A percentile compares a stretch with the other conserved stretches of the same genome.
Conservation (phyloP, 257 asterid genomes). For the Penstemon newberryi region DNA sequence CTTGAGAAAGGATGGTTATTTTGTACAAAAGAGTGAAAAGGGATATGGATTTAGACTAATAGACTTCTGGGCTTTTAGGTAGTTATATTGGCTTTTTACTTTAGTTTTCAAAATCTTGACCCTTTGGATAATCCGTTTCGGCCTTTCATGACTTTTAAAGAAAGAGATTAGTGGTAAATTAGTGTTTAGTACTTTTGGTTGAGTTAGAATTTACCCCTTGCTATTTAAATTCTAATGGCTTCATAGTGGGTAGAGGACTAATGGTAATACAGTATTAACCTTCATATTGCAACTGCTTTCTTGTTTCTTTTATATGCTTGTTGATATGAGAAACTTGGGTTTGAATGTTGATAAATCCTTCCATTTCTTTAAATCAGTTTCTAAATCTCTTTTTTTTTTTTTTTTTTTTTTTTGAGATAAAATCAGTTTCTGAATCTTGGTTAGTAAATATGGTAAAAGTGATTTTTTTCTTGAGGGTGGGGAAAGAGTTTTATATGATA, state of each 20-base stretch:
- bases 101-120: too few species aligned
- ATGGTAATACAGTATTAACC: background rate
- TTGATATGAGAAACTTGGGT: too few species aligned
- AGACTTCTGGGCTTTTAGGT: constrained; percentile 2
- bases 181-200: background rate
- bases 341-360: too few species aligned
- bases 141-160: background rate
- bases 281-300: too few species aligned
- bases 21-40: constrained; percentile 25
- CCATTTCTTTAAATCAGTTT: too few species aligned
- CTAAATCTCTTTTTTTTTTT: too few species aligned
- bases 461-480: too few species aligned
- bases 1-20: constrained; percentile 4
- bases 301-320: too few species aligned
- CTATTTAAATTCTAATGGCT: constrained; percentile 6
- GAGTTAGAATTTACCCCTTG: background rate
- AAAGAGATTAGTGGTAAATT: constrained; percentile 4
- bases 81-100: background rate
- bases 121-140: background rate
- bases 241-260: background rate
- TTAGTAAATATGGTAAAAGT: too few species aligned
- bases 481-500: too few species aligned
- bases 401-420: too few species aligned
- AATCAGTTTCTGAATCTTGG: too few species aligned
- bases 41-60: constrained; percentile 28